Conservation (phyloP, 768 basidiomycete species). For the Boletus rufocinnamomeus region DNA sequence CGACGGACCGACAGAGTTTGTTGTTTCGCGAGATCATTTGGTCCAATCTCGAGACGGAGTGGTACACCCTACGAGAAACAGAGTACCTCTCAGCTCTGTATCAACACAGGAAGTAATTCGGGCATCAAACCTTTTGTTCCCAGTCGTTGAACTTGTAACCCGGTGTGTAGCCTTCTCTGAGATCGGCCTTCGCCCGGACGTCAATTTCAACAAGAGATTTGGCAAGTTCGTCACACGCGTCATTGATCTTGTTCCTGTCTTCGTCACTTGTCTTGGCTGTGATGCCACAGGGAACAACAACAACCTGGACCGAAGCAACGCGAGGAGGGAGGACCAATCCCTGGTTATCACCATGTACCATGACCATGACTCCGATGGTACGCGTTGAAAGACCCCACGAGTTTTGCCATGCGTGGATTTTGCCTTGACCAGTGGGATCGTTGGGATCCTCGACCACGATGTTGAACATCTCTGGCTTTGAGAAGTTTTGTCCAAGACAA, state of each 20-base stretch:
- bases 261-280: constrained; percentile 79
- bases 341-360: constrained; percentile 98
- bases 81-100: not conserved
- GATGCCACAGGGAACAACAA: constrained; percentile 92
- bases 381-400: constrained; percentile 98
- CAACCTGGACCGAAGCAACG: constrained; percentile 89
- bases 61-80: constrained; percentile 78
- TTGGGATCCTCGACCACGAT: constrained; percentile 95
- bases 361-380: constrained; percentile 97
- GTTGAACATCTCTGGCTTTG: constrained; percentile 94
- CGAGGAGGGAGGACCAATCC: constrained; percentile 96
- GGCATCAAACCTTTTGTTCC: constrained; percentile 83
- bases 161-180: constrained; percentile 94
- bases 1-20: constrained; percentile 87
- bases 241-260: constrained; percentile 69
- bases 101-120: not conserved
- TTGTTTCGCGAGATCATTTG: constrained; percentile 81
- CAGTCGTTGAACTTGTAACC: constrained; percentile 99
- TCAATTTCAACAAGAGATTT: constrained; percentile 68
- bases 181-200: constrained; percentile 85
- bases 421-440: constrained; percentile 62
- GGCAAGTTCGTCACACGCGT: constrained; percentile 77
- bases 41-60: constrained; percentile 95
- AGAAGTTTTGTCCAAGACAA: constrained; percentile 98
- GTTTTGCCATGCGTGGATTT: constrained; percentile 94